These are phyloP conservation scores for Paratinospora sagittata DNA, from an alignment of 164 flowering plant species.

Conservation along the genomic window DNA sequence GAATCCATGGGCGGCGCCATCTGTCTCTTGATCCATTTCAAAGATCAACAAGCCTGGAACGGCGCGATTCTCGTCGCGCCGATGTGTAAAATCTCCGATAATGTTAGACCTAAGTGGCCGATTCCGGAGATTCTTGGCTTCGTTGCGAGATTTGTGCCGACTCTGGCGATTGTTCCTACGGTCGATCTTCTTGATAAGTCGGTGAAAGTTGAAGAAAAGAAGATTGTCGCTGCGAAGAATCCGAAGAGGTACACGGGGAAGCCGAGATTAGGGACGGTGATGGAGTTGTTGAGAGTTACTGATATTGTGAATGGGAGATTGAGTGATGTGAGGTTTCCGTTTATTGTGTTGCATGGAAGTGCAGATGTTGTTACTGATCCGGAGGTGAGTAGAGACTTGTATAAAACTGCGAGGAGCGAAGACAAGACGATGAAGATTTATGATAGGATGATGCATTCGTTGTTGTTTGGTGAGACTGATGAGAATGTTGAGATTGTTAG, in stretches of 20 bases:
- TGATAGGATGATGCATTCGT: conserved; percentile 86
- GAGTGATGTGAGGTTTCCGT: conserved; percentile 59
- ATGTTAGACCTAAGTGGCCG: conserved; percentile 78
- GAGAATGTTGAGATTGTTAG: conserved; percentile 63
- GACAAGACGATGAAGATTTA: conserved; percentile 72
- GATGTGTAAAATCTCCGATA: conserved; percentile 81
- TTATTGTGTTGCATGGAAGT: conserved; percentile 75
- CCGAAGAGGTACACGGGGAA: conserved; percentile 65
- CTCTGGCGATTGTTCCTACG: conserved; percentile 66
- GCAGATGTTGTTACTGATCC: conserved; percentile 86
- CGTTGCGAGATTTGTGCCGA: conserved; percentile 54
- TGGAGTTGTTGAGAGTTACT: conserved; percentile 63
- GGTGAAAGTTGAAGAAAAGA: conserved; percentile 62
- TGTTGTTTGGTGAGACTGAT: conserved; percentile 81
- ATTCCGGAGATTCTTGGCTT: conserved; percentile 52
- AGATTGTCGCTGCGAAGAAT: conserved; percentile 43
- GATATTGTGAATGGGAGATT: conserved; percentile 39
- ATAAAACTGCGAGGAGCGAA: conserved; percentile 52
- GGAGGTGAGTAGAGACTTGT: conserved; percentile 55
- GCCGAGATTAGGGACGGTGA: conserved; percentile 76
- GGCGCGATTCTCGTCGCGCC: conserved; percentile 81
- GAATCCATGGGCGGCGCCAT: conserved; percentile 97
- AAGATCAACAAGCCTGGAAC: conserved; percentile 21
- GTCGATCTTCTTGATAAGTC: conserved; percentile 63
- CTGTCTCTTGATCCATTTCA: conserved; percentile 55